Conservation (phyloP, 2,329 filamentous ascomycete species). For the Diaporthe citrichinensis region DNA sequence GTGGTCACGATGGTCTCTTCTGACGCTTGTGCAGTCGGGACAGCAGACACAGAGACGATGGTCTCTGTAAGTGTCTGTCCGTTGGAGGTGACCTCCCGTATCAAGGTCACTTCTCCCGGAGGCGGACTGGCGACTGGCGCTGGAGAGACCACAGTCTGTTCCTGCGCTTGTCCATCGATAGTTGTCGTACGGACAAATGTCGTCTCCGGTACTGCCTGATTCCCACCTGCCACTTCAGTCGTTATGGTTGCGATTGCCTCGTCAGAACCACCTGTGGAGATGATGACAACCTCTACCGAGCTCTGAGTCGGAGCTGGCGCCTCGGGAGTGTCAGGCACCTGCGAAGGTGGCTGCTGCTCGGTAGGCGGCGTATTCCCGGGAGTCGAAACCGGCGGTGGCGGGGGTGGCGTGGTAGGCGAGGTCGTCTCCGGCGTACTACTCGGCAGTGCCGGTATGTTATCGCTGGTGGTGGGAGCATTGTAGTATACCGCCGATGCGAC, state of each 20-base stretch:
- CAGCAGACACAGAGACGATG: neutral
- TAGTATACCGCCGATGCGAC: neutral
- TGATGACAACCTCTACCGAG: neutral
- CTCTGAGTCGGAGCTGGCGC: neutral
- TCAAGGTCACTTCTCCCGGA: neutral
- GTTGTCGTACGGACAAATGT: constrained; percentile 10
- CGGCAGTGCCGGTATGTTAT: neutral
- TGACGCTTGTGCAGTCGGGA: neutral
- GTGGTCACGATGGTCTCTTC: neutral
- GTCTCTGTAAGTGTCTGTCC: constrained; percentile 11
- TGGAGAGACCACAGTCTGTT: constrained; percentile 4
- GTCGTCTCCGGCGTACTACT: neutral
- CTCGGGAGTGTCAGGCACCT: neutral
- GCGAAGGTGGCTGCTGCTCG: neutral
- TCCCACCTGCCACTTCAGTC: neutral
- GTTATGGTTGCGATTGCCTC: neutral
- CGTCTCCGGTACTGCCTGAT: neutral
- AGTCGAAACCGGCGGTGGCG: neutral
- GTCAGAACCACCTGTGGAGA: neutral
- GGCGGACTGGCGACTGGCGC: neutral
- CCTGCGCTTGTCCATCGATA: neutral
- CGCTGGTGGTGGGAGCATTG: neutral
- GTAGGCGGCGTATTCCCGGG: neutral
- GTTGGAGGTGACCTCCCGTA: constrained; percentile 8
- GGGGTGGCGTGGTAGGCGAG: neutral